Percentiles rank a stretch among this genome's conserved stretches.
phyloP scores from a whole-genome alignment of 805 yeast species.

The Candida peoriensis region DNA sequence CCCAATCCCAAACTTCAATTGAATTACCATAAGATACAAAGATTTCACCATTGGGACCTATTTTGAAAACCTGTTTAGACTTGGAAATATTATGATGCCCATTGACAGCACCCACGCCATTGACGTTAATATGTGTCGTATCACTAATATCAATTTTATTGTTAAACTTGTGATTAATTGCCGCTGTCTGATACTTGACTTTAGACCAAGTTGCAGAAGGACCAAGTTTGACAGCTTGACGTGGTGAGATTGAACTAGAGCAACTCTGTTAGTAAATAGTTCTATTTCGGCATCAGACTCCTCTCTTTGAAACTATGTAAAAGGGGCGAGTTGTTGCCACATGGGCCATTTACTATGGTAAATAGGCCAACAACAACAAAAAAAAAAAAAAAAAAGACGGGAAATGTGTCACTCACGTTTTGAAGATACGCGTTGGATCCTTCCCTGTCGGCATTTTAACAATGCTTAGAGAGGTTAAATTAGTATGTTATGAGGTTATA shows the following conservation, averaged over 20 bases:
- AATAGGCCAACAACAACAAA: too few relatives aligned
- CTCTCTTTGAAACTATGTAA: not conserved
- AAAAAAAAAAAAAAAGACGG: too few relatives aligned
- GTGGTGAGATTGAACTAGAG: conserved; percentile 21
- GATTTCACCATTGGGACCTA: conserved; percentile 36
- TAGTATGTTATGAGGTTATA: too few relatives aligned
- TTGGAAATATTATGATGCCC: conserved; percentile 5
- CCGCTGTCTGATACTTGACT: conserved; percentile 13
- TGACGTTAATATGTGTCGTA: not conserved
- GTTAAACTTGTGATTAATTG: conserved; percentile 1
- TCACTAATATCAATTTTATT: not conserved
- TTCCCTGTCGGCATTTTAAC: conserved; percentile 25
- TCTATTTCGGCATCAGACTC: conserved; percentile 4
- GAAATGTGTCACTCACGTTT: conserved; percentile 16
- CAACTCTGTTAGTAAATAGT: not conserved
- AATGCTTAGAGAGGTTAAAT: too few relatives aligned
- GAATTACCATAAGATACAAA: conserved; percentile 23
- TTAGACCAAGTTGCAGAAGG: conserved; percentile 26
- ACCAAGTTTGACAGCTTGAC: conserved; percentile 16
- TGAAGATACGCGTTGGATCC: conserved; percentile 24
- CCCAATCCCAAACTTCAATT: conserved; percentile 39
- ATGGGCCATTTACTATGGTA: too few relatives aligned
- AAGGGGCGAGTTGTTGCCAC: too few relatives aligned
- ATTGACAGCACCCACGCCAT: conserved; percentile 8
- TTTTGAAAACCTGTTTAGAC: conserved; percentile 19